phyloP scores from a whole-genome alignment of 2,329 filamentous ascomycete genomes.

The Lomentospora prolificans region DNA sequence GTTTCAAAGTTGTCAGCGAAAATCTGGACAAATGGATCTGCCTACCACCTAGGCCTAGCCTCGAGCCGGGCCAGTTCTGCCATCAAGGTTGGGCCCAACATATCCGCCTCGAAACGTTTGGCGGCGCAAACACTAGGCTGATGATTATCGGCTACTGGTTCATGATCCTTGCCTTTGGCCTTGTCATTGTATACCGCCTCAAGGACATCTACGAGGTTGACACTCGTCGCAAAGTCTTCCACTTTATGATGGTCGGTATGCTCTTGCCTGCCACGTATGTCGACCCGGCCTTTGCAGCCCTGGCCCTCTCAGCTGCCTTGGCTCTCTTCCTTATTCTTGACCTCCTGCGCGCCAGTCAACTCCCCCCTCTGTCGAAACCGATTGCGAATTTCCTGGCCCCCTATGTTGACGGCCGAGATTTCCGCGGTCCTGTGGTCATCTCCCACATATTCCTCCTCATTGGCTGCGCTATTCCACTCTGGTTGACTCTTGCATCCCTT shows the following conservation, averaged over 20 bases:
- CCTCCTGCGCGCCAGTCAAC: conserved; percentile 77
- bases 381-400: conserved; percentile 81
- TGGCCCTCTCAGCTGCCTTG: conserved; percentile 72
- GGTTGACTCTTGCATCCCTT: conserved; percentile 71
- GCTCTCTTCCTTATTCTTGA: conserved; percentile 83
- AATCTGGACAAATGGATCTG: conserved; percentile 68
- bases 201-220: conserved; percentile 80
- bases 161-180: conserved; percentile 56
- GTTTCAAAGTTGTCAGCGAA: conserved; percentile 58
- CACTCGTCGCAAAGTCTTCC: conserved; percentile 91
- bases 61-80: conserved; percentile 26
- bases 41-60: conserved; percentile 42
- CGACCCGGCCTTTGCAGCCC: conserved; percentile 72
- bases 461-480: conserved; percentile 88
- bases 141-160: conserved; percentile 66
- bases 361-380: conserved; percentile 79
- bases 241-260: conserved; percentile 97
- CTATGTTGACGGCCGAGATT: conserved; percentile 88
- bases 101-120: conserved; percentile 54
- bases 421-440: conserved; percentile 87
- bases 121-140: conserved; percentile 74
- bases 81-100: conserved; percentile 52
- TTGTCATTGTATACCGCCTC: conserved; percentile 65
- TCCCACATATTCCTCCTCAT: conserved; percentile 94
- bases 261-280: conserved; percentile 78